These are phyloP conservation scores for Serendipita vermifera DNA, from an alignment of 768 basidiomycete genomes.

Conservation along the genomic window DNA sequence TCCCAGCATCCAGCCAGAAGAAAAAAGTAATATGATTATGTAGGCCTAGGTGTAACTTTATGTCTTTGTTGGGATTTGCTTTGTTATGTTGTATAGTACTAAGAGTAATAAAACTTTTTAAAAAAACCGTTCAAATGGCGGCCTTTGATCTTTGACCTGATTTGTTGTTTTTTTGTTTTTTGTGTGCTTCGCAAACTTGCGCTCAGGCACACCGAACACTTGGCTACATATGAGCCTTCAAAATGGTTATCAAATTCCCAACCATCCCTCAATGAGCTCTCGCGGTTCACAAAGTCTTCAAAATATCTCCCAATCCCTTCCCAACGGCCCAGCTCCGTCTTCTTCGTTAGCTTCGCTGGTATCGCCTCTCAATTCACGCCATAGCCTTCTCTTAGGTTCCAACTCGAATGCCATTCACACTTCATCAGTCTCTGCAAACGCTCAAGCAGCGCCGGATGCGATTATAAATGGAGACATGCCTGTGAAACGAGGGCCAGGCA, in stretches of 20 bases:
- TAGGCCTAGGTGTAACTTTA: too few species aligned
- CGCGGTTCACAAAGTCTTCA: not conserved
- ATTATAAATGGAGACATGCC: conserved; percentile 18
- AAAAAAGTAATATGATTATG: too few species aligned
- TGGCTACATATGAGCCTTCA: conserved; percentile 1
- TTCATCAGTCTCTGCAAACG: not conserved
- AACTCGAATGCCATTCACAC: not conserved
- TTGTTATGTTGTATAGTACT: too few species aligned
- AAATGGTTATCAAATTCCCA: conserved; percentile 1
- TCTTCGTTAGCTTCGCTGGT: not conserved
- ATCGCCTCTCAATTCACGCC: not conserved
- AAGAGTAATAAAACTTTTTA: too few species aligned
- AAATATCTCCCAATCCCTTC: not conserved
- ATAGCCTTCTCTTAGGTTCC: not conserved
- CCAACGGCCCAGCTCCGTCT: not conserved
- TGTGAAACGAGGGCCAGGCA: conserved; percentile 55
- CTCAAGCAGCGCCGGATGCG: not conserved
- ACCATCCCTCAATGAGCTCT: not conserved
- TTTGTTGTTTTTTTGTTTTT: too few species aligned
- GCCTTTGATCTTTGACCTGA: too few species aligned
- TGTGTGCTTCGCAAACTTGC: too few species aligned
- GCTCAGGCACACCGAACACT: too few species aligned
- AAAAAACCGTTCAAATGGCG: too few species aligned
- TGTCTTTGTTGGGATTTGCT: too few species aligned
- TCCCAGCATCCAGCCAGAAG: too few species aligned